Evolutionary conservation across 768 basidiomycete genomes (phyloP).

Genomic region (Mycena leptocephala): DNA sequence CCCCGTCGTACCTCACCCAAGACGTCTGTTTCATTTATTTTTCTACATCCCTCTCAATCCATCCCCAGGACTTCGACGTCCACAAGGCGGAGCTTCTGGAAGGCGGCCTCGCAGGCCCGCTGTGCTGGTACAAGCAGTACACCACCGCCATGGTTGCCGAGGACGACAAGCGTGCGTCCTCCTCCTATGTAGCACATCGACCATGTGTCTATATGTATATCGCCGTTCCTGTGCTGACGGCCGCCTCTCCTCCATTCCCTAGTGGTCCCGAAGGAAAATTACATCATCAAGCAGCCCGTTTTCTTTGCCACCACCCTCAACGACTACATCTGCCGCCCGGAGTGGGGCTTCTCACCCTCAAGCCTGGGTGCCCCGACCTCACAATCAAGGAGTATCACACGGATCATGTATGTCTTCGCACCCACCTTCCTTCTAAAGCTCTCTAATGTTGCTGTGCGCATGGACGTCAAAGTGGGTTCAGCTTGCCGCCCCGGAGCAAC

Average conservation of each 20-base stretch:
- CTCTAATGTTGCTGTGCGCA: background rate
- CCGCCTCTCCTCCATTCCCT: background rate
- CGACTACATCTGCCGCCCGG: conserved; percentile 49
- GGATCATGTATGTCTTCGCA: conserved; percentile 44
- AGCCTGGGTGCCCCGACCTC: conserved; percentile 42
- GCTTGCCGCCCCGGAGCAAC: conserved; percentile 49
- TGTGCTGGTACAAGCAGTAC: conserved; percentile 54
- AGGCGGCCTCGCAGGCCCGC: conserved; percentile 48
- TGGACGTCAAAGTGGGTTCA: conserved; percentile 53
- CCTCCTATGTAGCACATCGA: background rate
- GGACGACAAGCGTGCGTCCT: conserved; percentile 50
- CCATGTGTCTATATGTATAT: no score
- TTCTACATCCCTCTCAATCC: background rate
- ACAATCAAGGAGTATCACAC: conserved; percentile 55
- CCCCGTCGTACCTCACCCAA: conserved; percentile 48
- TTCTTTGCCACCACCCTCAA: conserved; percentile 51
- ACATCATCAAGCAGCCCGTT: conserved; percentile 50
- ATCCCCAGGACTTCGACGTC: conserved; percentile 42
- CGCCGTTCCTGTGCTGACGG: no score
- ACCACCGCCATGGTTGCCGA: conserved; percentile 45
- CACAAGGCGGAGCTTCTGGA: conserved; percentile 39
- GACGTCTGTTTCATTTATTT: conserved; percentile 40
- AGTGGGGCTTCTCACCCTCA: conserved; percentile 24
- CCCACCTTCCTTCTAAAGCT: background rate
- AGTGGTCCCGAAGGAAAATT: conserved; percentile 47